Conservation (phyloP, 2,329 filamentous ascomycete species). For the Kalaharituber pfeilii region DNA sequence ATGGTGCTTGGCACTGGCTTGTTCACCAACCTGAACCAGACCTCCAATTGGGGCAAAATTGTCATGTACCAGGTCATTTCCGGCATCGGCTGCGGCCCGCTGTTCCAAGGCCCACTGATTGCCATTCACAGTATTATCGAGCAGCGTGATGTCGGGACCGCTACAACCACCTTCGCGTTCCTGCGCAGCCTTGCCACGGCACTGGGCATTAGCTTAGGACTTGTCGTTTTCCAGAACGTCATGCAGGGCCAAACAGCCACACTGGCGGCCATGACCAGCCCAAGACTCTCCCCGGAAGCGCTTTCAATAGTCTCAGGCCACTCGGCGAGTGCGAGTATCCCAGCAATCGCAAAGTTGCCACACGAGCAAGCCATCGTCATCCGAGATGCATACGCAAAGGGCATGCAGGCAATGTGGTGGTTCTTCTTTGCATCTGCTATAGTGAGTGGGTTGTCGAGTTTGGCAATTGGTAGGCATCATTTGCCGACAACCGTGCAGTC, state of each 20-base stretch:
- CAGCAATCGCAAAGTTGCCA: slow-evolving; percentile 37
- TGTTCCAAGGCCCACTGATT: slow-evolving; percentile 22
- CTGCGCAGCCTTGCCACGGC: slow-evolving; percentile 40
- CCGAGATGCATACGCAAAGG: slow-evolving; percentile 20
- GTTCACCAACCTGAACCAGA: slow-evolving; percentile 42
- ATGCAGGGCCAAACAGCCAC: slow-evolving; percentile 42
- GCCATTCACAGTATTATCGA: slow-evolving; percentile 44
- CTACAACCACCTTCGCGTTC: slow-evolving; percentile 45
- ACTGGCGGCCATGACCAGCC: slow-evolving; percentile 26
- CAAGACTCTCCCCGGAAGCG: slow-evolving; percentile 36
- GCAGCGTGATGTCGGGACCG: slow-evolving; percentile 43
- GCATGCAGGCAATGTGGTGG: slow-evolving; percentile 22
- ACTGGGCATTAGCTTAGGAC: slow-evolving; percentile 38
- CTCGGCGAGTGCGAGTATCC: slow-evolving; percentile 43
- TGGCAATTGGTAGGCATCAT: slow-evolving; percentile 16
- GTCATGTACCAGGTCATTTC: slow-evolving; percentile 29
- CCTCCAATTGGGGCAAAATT: slow-evolving; percentile 38
- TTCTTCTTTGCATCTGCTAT: slow-evolving; percentile 19
- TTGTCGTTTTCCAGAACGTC: slow-evolving; percentile 62
- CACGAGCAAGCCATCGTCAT: slow-evolving; percentile 28
- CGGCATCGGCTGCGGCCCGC: slow-evolving; percentile 19
- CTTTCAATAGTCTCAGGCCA: slow-evolving; percentile 40
- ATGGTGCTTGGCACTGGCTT: slow-evolving; percentile 49
- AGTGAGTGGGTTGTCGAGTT: slow-evolving; percentile 11
- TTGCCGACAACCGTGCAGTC: slow-evolving; percentile 20